Conservation (phyloP, 1,139 yeast genomes). For the Diutina catenulata region DNA sequence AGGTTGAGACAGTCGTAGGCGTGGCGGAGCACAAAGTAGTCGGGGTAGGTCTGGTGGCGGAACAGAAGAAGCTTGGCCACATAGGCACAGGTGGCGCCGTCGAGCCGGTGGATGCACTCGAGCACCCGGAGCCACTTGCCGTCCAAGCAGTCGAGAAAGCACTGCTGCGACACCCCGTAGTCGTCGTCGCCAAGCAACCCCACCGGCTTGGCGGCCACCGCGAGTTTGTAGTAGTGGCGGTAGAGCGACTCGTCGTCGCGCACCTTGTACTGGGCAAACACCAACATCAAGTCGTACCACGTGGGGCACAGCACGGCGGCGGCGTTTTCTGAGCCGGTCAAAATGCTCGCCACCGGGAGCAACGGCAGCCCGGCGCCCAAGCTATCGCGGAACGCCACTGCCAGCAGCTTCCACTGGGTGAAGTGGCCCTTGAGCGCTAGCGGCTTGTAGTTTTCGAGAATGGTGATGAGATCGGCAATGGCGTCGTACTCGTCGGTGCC, state of each 20-base stretch:
- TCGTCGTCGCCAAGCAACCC: conserved; percentile 15
- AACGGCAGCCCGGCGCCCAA: conserved; percentile 14
- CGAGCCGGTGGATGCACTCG: conserved; percentile 49
- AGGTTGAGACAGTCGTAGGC: conserved; percentile 43
- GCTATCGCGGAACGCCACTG: conserved; percentile 39
- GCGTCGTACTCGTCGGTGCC: conserved; percentile 21
- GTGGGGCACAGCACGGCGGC: conserved; percentile 36
- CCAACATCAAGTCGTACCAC: conserved; percentile 67
- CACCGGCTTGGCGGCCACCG: conserved; percentile 18
- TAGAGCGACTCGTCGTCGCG: conserved; percentile 26
- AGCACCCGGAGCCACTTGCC: conserved; percentile 50
- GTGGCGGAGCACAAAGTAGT: conserved; percentile 47
- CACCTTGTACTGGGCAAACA: conserved; percentile 51
- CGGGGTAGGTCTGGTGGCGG: conserved; percentile 50
- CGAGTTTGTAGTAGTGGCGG: conserved; percentile 21
- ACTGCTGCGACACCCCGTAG: conserved; percentile 30
- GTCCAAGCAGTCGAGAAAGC: conserved; percentile 48
- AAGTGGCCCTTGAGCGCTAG: conserved; percentile 33
- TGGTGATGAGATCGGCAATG: conserved; percentile 33
- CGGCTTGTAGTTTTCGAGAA: conserved; percentile 29
- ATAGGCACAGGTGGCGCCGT: conserved; percentile 58
- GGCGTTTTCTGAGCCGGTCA: conserved; percentile 44
- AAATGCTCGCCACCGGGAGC: conserved; percentile 25
- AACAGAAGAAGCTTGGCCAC: conserved; percentile 54
- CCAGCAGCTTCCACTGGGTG: conserved; percentile 37